Percentiles rank a stretch among this genome's conserved stretches.
These are phyloP conservation scores for Thielaviopsis euricoi DNA, from an alignment of 2,329 filamentous ascomycete genomes.

Conservation along the genomic window DNA sequence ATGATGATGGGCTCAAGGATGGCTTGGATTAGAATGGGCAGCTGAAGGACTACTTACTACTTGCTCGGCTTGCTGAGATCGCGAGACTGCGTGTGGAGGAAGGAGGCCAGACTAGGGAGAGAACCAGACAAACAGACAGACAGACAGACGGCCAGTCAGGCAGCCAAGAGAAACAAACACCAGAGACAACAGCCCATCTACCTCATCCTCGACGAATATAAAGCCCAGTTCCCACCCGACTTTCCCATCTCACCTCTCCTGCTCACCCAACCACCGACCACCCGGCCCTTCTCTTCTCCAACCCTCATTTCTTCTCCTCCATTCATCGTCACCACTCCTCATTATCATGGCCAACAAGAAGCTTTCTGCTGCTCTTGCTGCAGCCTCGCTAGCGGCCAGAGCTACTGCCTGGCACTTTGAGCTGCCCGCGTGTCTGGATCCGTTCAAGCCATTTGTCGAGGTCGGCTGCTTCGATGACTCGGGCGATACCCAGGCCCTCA, in stretches of 20 bases:
- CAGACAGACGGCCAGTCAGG: too few species aligned
- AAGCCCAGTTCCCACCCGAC: background rate
- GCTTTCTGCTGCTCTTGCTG: constrained; percentile 22
- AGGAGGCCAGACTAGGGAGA: too few species aligned
- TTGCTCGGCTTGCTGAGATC: too few species aligned
- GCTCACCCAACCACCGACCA: background rate
- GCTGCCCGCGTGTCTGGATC: constrained; percentile 27
- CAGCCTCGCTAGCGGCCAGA: constrained; percentile 21
- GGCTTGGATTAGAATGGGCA: too few species aligned
- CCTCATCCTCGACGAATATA: background rate
- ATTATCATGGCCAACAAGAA: constrained; percentile 21
- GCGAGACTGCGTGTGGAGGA: too few species aligned
- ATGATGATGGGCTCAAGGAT: too few species aligned
- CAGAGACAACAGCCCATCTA: background rate
- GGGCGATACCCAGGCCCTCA: constrained; percentile 20
- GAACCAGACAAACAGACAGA: too few species aligned
- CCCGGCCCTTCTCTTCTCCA: background rate
- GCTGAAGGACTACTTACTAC: too few species aligned
- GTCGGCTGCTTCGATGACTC: constrained; percentile 31
- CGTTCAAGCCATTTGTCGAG: constrained; percentile 31
- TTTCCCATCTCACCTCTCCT: background rate
- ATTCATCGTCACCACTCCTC: too few species aligned
- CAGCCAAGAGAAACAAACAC: background rate
- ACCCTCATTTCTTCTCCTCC: constrained; percentile 5
- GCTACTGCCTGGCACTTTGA: constrained; percentile 27